These are phyloP conservation scores for Cercis canadensis DNA, from an alignment of 306 rosid genomes.

Conservation along the genomic window DNA sequence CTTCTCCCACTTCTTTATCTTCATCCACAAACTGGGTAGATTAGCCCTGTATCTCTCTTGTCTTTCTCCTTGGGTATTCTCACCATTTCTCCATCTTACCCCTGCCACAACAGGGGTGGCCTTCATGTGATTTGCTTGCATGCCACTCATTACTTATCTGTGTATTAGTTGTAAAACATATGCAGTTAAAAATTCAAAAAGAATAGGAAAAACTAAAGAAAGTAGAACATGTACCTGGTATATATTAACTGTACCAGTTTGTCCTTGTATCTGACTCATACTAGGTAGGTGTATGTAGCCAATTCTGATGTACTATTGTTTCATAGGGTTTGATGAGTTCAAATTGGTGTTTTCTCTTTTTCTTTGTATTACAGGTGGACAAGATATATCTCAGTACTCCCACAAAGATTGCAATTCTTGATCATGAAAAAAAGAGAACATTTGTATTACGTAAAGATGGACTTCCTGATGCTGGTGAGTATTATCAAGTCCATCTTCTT, in stretches of 20 bases:
- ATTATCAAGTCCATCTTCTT: slow-evolving; percentile 30
- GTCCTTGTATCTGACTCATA: neutral
- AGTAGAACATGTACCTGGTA: neutral
- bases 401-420: slow-evolving; percentile 92
- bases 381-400: slow-evolving; percentile 95
- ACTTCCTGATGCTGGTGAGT: slow-evolving; percentile 98
- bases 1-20: neutral
- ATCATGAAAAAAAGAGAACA: slow-evolving; percentile 95
- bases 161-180: neutral
- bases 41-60: too few relatives aligned
- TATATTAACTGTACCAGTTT: slow-evolving; percentile 2
- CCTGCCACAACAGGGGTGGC: too few relatives aligned
- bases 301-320: slow-evolving; percentile 29
- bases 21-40: too few relatives aligned
- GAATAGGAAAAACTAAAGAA: neutral
- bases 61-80: neutral
- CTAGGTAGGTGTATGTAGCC: slow-evolving; percentile 15
- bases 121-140: too few relatives aligned
- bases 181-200: neutral
- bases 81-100: too few relatives aligned
- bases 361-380: slow-evolving; percentile 69
- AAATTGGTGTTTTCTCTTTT: slow-evolving; percentile 30
- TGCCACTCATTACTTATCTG: slow-evolving; percentile 21
- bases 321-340: slow-evolving; percentile 22
- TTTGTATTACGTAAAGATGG: slow-evolving; percentile 96